phyloP scores from a whole-genome alignment of 768 basidiomycete species.

The Russula sp. region DNA sequence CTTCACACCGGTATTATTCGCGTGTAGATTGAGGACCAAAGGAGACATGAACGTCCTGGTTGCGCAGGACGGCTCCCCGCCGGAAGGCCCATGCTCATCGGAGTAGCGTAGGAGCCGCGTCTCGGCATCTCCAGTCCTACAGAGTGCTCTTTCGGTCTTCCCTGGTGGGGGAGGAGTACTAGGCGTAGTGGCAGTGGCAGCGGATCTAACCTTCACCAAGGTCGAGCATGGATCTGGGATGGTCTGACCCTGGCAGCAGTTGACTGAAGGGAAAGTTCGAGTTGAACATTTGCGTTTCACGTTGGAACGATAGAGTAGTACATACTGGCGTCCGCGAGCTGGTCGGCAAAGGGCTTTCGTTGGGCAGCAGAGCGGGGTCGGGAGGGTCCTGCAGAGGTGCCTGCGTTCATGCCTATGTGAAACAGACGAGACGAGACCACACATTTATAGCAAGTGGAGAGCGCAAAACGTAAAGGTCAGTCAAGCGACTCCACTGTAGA shows the following conservation, averaged over 20 bases:
- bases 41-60: background rate
- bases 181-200: background rate
- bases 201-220: background rate
- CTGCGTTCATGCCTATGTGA: background rate
- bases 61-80: background rate
- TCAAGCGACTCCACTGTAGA: background rate
- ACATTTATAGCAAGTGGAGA: background rate
- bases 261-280: background rate
- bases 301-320: background rate
- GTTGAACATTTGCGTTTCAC: background rate
- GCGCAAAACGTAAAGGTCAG: background rate
- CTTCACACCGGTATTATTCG: too few relatives aligned
- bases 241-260: background rate
- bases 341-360: background rate
- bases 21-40: background rate
- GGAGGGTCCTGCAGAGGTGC: background rate
- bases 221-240: background rate
- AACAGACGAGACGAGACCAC: background rate
- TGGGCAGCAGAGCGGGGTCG: background rate
- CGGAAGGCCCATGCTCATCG: background rate
- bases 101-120: background rate
- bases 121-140: background rate
- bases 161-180: background rate
- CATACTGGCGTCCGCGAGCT: constrained; percentile 11
- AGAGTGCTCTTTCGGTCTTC: background rate